Conservation (phyloP, 495 filamentous ascomycete genomes). For the Aspergillus nanangensis region DNA sequence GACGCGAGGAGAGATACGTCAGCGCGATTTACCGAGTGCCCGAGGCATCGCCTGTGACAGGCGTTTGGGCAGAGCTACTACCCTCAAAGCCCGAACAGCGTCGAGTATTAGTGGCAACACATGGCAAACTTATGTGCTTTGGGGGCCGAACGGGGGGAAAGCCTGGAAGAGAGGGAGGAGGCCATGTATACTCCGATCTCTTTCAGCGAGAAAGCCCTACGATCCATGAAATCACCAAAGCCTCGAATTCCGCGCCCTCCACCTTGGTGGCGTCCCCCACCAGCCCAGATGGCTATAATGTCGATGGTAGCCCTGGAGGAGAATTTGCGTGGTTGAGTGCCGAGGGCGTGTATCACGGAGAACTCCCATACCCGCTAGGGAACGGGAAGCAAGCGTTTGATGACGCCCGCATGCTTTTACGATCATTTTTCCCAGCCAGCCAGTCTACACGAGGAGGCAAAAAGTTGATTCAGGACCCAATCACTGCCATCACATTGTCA, state of each 20-base stretch:
- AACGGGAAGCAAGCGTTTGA: constrained; percentile 53
- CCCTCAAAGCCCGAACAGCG: constrained; percentile 62
- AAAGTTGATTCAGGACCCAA: constrained; percentile 60
- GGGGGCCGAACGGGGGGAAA: constrained; percentile 69
- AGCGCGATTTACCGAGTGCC: constrained; percentile 72
- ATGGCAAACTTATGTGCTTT: constrained; percentile 70
- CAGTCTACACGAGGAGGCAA: constrained; percentile 61
- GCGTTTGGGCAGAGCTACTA: constrained; percentile 74
- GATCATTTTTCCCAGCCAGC: constrained; percentile 61
- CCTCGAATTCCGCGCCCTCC: constrained; percentile 55
- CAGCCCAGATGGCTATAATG: constrained; percentile 39
- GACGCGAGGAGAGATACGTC: constrained; percentile 88
- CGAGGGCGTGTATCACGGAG: constrained; percentile 85
- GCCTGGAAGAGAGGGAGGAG: constrained; percentile 71
- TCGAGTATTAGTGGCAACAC: constrained; percentile 73
- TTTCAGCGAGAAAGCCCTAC: constrained; percentile 82
- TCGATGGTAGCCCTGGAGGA: constrained; percentile 53
- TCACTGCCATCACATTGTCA: constrained; percentile 78
- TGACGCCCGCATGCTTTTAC: constrained; percentile 70
- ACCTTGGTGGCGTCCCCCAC: constrained; percentile 74
- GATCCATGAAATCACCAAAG: constrained; percentile 59
- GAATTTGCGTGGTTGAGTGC: constrained; percentile 87
- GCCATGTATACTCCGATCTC: constrained; percentile 76
- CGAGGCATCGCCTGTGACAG: constrained; percentile 72
- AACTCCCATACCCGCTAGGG: constrained; percentile 49